A percentile compares a stretch with the other conserved stretches of the same genome.
Conservation (phyloP, 148 eudicot genomes). For the Hydrangea macrophylla region DNA sequence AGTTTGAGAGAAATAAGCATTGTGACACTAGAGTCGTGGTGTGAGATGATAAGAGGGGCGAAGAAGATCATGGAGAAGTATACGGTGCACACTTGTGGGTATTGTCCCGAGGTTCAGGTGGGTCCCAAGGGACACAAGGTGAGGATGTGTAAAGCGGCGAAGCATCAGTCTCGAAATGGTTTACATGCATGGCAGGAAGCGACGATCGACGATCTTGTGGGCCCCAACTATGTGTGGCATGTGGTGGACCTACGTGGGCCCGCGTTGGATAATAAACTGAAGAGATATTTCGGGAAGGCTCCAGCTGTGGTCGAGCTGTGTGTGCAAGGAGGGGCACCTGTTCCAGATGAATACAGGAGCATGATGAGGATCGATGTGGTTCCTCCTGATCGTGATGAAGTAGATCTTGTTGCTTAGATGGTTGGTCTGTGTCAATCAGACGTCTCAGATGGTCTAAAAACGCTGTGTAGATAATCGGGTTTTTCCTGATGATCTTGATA, state of each 20-base stretch:
- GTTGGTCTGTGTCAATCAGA: not conserved
- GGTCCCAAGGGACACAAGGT: slow-evolving; percentile 72
- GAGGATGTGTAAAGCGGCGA: slow-evolving; percentile 57
- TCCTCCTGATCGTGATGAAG: slow-evolving; percentile 65
- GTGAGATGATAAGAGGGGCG: slow-evolving; percentile 57
- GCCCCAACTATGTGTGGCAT: slow-evolving; percentile 73
- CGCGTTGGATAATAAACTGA: slow-evolving; percentile 44
- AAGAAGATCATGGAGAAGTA: slow-evolving; percentile 57
- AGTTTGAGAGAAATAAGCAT: slow-evolving; percentile 29
- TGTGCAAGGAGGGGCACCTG: slow-evolving; percentile 64
- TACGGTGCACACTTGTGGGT: slow-evolving; percentile 60
- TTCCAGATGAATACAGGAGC: slow-evolving; percentile 46
- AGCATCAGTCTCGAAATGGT: slow-evolving; percentile 65
- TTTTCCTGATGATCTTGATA: not conserved
- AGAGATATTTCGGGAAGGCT: slow-evolving; percentile 63
- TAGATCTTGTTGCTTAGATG: slow-evolving; percentile 56
- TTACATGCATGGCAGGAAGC: slow-evolving; percentile 76
- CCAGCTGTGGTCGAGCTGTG: slow-evolving; percentile 65
- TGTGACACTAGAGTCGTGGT: slow-evolving; percentile 43
- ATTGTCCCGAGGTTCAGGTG: slow-evolving; percentile 66
- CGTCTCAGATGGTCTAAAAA: not conserved
- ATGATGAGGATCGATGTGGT: slow-evolving; percentile 75
- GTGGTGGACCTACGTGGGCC: slow-evolving; percentile 36
- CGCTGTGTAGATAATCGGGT: not conserved
- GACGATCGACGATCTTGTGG: slow-evolving; percentile 53